Evolutionary conservation across 2,329 filamentous ascomycete genomes (phyloP), one percentile per base, ranked within the genome.

Genomic region (Aureobasidium namibiae): DNA sequence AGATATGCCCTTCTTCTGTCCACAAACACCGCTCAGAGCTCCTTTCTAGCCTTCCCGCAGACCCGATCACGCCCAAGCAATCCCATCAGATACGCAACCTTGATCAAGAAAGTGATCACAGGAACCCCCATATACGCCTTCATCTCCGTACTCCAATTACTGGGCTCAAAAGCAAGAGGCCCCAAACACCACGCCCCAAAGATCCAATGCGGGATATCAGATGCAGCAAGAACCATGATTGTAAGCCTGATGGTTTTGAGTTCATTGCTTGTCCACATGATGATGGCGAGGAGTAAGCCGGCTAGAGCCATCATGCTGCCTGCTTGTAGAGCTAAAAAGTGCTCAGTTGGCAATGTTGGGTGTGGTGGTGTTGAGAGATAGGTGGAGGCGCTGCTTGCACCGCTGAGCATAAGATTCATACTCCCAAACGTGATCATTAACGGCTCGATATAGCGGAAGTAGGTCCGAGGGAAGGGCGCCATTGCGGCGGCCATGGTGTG

Each of bases 201-300:
- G 10, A 57, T 48, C 54, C 33, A 46, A n/a, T 57, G 54, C 2
- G 54, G 54, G 7, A 57, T 57, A 11, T 57, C 54, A 4, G 54
- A 57, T 16, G 29, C 23, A 10, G 54, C 54, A 16, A 57, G 42
- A 57, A 39, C n/a, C 54, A 57, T 48, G 21, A 57, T 39, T 18
- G 54, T 57, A 21, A 46, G 24, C 13, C 42, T 57, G 31, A 57
- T 31, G 31, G 54, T 57, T 10, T 31, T 46, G 42, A 48, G 29
- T 18, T 57, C 54, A 5, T 31, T 31, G 42, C 42, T 57, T 11
- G 54, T 57, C 54, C 54, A 57, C 42, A 57, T 48, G 31, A 57
- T 39, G 54, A 23, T 33, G 23, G 33, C 45, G 42, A 57, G 54
- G 5, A 57, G 31, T 13, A 39, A 13, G 23, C 26, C 42, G 23